Conservation (phyloP, 352 stramenopile genomes). For the Globisporangium rhizosaccharum region DNA sequence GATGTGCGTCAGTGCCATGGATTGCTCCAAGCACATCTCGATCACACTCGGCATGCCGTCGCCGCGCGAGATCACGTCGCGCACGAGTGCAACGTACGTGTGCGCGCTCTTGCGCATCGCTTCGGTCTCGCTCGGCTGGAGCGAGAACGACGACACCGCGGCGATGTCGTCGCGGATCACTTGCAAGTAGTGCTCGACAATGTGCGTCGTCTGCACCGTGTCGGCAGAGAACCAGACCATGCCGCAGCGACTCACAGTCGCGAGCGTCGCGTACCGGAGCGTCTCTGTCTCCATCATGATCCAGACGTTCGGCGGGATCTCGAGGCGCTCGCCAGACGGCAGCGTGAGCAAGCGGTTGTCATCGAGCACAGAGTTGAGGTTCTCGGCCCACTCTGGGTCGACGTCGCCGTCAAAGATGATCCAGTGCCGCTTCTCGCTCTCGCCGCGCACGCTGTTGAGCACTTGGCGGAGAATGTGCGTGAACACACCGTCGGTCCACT, state of each 20-base stretch:
- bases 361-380: conserved; percentile 99
- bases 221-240: conserved; percentile 99
- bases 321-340: conserved; percentile 97
- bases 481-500: conserved; percentile 99
- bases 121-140: conserved; percentile 66
- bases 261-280: conserved; percentile 96
- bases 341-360: conserved; percentile 99
- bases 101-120: conserved; percentile 59
- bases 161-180: conserved; percentile 69
- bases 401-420: conserved; percentile 99
- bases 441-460: conserved; percentile 96
- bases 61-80: conserved; percentile 47
- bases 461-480: conserved; percentile 95
- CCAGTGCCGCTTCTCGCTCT: conserved; percentile 96
- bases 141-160: conserved; percentile 49
- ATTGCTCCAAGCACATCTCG: conserved; percentile 90
- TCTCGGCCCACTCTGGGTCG: conserved; percentile 99
- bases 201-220: conserved; percentile 91
- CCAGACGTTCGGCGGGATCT: conserved; percentile 97
- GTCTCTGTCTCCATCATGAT: conserved; percentile 99
- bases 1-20: conserved; percentile 90
- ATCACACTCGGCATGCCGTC: conserved; percentile 79
- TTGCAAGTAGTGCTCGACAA: conserved; percentile 84
- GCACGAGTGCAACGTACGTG: conserved; percentile 54
- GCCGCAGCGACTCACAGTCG: conserved; percentile 99